Evolutionary conservation across 805 yeast species (phyloP), one percentile per base, ranked within the genome.

Genomic region (Brettanomyces naardenensis): DNA sequence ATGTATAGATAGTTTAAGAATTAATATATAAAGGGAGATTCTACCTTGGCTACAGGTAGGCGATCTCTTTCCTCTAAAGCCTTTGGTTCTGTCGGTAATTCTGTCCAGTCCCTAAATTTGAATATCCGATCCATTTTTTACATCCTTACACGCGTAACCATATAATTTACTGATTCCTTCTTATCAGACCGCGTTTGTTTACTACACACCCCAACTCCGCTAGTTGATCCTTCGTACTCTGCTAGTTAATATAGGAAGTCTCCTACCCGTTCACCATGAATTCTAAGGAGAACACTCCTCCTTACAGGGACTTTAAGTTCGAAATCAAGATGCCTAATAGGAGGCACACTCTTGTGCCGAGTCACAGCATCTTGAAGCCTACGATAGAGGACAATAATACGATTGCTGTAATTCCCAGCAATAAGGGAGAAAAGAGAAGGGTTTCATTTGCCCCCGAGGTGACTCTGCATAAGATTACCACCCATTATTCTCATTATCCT

Each of bases 381-480:
- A 44, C 52, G 10, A 39, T 47, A 4, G 55, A 53, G 21, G 50
- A 46, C 20, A 59, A 63, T 39, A 53, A 60, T 28, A 66, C 70
- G 3, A 54, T 64, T 11, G 65, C 67, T 1, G 47, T 64, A 5
- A 52, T 65, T 48, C 64, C 61, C 27, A 44, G 53, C 37, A 41
- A 44, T 41, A 35, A 42, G 39, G 3, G 41, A 19, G 45, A 56
- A 26, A 57, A 59, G 27, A 59, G 90, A 40, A 59, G 90, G 19
- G 90, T 83, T 4, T 78, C 87, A 4, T 83, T 83, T 64, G 89
- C 89, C 1, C 83, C 83, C 1, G 84, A 78, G 46, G 85, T 78
- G 0, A 78, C 82, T 3, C 63, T 79, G 29, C 84, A 78, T 49
- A 73, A 76, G 32, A 45, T 44, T 18, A 42, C 35, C 6, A 43